phyloP scores from a whole-genome alignment of 140 eudicot genomes.

The Stevia rebaudiana region DNA sequence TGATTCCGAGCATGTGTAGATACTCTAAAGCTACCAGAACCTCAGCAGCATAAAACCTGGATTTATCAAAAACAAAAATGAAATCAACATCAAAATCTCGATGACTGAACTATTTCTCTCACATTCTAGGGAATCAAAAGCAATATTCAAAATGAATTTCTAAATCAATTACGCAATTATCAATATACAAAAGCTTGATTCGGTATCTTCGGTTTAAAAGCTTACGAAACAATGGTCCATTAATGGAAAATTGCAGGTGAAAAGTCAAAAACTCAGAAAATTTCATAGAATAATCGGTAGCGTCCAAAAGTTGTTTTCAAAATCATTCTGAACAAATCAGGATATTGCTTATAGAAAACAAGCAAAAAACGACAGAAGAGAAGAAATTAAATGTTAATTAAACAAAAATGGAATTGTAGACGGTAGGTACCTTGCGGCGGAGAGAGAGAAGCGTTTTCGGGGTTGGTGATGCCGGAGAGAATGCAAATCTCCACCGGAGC shows the following conservation, averaged over 20 bases:
- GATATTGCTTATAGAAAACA: conserved; percentile 13
- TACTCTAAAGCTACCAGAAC: conserved; percentile 86
- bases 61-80: conserved; percentile 1
- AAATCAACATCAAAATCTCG: background rate
- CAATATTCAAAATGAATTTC: background rate
- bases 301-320: conserved; percentile 26
- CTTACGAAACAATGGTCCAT: conserved; percentile 11
- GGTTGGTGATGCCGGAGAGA: conserved; percentile 79
- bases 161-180: conserved; percentile 17
- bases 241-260: conserved; percentile 25
- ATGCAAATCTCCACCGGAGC: conserved; percentile 84
- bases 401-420: background rate
- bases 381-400: conserved; percentile 7
- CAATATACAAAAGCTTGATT: conserved; percentile 22
- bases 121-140: conserved; percentile 26
- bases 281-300: conserved; percentile 20
- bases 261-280: conserved; percentile 17
- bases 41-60: conserved; percentile 96
- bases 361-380: conserved; percentile 22
- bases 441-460: conserved; percentile 60
- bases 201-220: conserved; percentile 28
- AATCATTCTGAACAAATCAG: conserved; percentile 18
- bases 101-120: background rate
- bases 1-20: conserved; percentile 86
- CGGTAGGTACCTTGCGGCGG: conserved; percentile 56